Base-by-base conservation (phyloP, 164 flowering plant genomes). In the Kalanchoe fedtschenkoi region DNA sequence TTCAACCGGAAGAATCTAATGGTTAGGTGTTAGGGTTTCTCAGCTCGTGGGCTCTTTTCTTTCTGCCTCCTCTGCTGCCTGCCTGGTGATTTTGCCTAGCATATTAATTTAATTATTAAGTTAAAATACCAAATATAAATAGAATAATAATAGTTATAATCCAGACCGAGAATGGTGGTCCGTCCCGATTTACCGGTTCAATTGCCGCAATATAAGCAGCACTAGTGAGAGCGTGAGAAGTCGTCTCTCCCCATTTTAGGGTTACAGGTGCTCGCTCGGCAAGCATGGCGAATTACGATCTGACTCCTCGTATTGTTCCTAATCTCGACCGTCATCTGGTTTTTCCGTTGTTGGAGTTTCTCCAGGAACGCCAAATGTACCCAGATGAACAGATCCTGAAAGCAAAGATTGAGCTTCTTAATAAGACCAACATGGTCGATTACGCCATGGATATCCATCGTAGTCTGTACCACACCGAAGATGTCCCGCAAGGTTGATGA, bases 401-500 rank as follows among this genome's bases (percentile, higher is more conserved):
- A 66, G 82, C 83, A 4, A 93, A 93, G 78, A 88, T 88, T 67
- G 88, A 85, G 66, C 86, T 93, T 9, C 84, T 93, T 21, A 90
- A 80, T 78, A 69, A 88, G 64, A 93, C 98, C 8, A 93, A 93
- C 77, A 93, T 93, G 98, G 98, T 93, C 22, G 98, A 93, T 64
- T 93, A 88, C 69, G 98, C 98, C 65, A 93, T 90, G 96, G 98
- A 93, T 62, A 93, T 93, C 54, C 89, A 93, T 73, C 86, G 90
- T 74, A 75, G 77, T 41, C 93, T 89, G 57, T 87, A 87, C 70
- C 89, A 78, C 68, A 76, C 96, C 7, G 98, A 89, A n/a, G 96
- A 92, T 5, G 96, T 89, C 2, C 96, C 96, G 19, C 95, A 84
- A 76, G 93, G 96, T 84, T 37, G 46, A n/a, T 42, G 46, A 2